phyloP scores from a whole-genome alignment of 805 yeast species.

The Candida sithepensis region DNA sequence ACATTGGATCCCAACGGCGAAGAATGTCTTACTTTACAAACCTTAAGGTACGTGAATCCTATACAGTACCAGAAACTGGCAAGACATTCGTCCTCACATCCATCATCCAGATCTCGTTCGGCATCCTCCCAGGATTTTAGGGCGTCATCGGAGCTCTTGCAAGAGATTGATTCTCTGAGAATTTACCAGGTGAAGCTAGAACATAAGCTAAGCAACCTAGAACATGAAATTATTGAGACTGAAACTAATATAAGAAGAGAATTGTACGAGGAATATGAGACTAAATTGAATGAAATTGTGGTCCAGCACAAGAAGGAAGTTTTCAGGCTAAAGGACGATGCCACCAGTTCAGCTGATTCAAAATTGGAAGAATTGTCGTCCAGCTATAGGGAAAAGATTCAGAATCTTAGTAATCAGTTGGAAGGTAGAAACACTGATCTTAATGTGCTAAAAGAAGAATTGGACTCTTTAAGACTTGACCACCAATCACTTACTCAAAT shows the following conservation, averaged over 20 bases:
- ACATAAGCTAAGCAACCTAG: conserved; percentile 21
- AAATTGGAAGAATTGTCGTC: conserved; percentile 30
- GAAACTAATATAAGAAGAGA: conserved; percentile 30
- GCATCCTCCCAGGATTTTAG: conserved; percentile 6
- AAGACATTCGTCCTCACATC: conserved; percentile 16
- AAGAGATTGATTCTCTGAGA: conserved; percentile 28
- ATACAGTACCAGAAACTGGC: conserved; percentile 26
- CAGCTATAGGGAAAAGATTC: conserved; percentile 32
- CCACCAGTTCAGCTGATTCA: conserved; percentile 23
- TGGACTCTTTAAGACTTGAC: conserved; percentile 9
- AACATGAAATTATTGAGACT: conserved; percentile 22
- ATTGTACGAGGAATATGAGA: conserved; percentile 32
- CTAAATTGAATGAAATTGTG: conserved; percentile 35
- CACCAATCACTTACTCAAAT: conserved; percentile 4
- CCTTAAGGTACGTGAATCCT: conserved; percentile 30
- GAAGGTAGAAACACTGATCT: conserved; percentile 9
- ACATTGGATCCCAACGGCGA: conserved; percentile 39
- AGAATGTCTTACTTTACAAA: conserved; percentile 28
- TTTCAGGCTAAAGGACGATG: conserved; percentile 29
- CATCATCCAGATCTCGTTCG: conserved; percentile 4
- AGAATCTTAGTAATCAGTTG: conserved; percentile 16
- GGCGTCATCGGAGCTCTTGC: conserved; percentile 20
- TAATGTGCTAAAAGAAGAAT: conserved; percentile 3
- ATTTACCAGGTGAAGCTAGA: conserved; percentile 18
- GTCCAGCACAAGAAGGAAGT: conserved; percentile 31